Evolutionary conservation across 805 yeast species (phyloP).

Genomic region (Kodamaea jinghongensis): DNA sequence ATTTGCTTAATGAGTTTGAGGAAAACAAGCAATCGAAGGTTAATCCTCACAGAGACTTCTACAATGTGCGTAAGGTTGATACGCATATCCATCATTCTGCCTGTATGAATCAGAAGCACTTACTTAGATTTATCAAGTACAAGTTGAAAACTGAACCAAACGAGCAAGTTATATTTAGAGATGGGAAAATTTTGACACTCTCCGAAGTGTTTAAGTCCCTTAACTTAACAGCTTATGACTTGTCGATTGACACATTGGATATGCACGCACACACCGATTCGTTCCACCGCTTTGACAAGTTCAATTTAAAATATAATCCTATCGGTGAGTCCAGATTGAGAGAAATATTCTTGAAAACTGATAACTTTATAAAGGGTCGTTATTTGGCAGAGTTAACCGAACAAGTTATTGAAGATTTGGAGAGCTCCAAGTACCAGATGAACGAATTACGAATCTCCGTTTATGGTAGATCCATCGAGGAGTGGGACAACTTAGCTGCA

Average conservation of each 20-base stretch:
- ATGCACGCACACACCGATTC: conserved; percentile 99
- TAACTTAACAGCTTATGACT: conserved; percentile 88
- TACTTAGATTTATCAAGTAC: conserved; percentile 89
- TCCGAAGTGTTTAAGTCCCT: conserved; percentile 90
- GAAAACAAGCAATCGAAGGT: conserved; percentile 87
- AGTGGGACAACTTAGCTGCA: conserved; percentile 92
- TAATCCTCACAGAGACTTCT: conserved; percentile 96
- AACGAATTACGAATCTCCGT: conserved; percentile 94
- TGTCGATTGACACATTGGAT: conserved; percentile 93
- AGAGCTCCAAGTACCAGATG: conserved; percentile 94
- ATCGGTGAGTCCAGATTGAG: conserved; percentile 96
- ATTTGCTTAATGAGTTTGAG: conserved; percentile 84
- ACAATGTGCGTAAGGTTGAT: conserved; percentile 94
- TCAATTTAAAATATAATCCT: conserved; percentile 95
- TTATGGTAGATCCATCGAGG: conserved; percentile 84
- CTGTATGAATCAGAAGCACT: conserved; percentile 97
- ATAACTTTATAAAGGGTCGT: conserved; percentile 82
- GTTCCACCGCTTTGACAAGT: conserved; percentile 96
- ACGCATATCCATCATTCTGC: conserved; percentile 99
- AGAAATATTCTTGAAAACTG: conserved; percentile 94
- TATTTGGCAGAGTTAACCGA: conserved; percentile 91
- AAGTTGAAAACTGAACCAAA: conserved; percentile 84
- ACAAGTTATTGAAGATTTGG: conserved; percentile 92
- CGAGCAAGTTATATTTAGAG: conserved; percentile 91
- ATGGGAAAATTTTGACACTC: conserved; percentile 81